Base-by-base conservation (phyloP, 768 basidiomycete species). In the Podaxis sp. region DNA sequence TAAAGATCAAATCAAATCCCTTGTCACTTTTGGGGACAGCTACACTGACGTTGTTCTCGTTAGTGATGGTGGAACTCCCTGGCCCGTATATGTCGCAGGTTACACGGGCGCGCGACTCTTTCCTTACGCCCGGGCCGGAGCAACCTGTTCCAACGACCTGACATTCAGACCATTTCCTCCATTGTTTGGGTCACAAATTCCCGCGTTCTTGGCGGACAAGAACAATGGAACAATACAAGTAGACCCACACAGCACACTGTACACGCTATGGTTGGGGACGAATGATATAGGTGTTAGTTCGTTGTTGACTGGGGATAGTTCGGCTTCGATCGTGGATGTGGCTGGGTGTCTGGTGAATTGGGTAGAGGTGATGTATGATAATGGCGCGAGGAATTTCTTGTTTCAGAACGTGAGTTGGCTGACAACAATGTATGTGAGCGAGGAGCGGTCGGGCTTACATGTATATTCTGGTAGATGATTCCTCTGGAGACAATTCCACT, bases 21-120 rank as follows among this genome's bases (percentile, higher is more conserved):
- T 89, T 10, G 87, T 86, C 57, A 87, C 86, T 0, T 90, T 89
- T 61, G 87, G 88, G 2, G 87, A 89, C 74, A 84, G 83, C 58
- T 88, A 85, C 68, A 86, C 85, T 0, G 86, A 88, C 64, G 70
- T 83, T 1, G 80, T 78, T 11, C 66, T 62, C 36, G 66, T 72
- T 6, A 74, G 75, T 0, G 75, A 80, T 62, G 77, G 78, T 5
- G 83, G 81, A 4, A 78, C 76, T 3, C 73, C 83, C 3, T 89
- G 88, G 88, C 87, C 88, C 1, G 76, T 82, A 0, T 88, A 85
- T 64, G 84, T 82, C 1, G 81, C 85, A 2, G 78, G 75, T 24
- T 87, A 87, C 59, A 81, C 85, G 0, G 69, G 78, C 22, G 78
- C 84, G 54, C 71, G 76, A 26, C 76, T 89, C 7, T 81, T 80